A percentile compares a stretch with the other conserved stretches of the same genome.
Evolutionary conservation across 306 rosid species (phyloP).

Genomic region (Leucaena leucocephala): DNA sequence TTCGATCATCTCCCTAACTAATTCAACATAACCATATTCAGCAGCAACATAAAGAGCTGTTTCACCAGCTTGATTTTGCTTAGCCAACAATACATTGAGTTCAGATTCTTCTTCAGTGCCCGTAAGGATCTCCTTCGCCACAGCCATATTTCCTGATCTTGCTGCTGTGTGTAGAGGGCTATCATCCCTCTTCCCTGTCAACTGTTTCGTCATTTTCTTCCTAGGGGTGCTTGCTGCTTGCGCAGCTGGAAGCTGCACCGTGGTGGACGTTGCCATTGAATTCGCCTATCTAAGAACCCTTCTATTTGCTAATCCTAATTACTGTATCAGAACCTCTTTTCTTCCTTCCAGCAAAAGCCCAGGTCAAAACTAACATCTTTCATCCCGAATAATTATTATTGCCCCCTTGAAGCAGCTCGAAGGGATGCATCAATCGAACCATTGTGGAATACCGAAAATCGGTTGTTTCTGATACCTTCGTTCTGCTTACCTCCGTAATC

Average conservation of each 20-base stretch:
- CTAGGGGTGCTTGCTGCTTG: slow-evolving; percentile 43
- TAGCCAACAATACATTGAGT: slow-evolving; percentile 55
- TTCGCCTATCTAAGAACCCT: slow-evolving; percentile 22
- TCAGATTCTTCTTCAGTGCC: slow-evolving; percentile 46
- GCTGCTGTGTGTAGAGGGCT: slow-evolving; percentile 77
- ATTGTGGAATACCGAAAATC: slow-evolving; percentile 32
- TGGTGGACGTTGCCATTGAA: slow-evolving; percentile 47
- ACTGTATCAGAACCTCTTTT: slow-evolving; percentile 32
- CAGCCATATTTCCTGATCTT: slow-evolving; percentile 67
- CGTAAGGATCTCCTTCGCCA: slow-evolving; percentile 47
- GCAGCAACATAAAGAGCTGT: slow-evolving; percentile 90
- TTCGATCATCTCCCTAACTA: slow-evolving; percentile 81
- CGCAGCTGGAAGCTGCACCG: slow-evolving; percentile 41
- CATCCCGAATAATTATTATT: slow-evolving; percentile 24
- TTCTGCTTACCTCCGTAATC: slow-evolving; percentile 40
- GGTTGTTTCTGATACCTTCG: slow-evolving; percentile 19
- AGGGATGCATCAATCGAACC: slow-evolving; percentile 31
- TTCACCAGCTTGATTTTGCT: slow-evolving; percentile 87
- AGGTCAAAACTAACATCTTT: slow-evolving; percentile 50
- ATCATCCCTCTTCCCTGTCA: slow-evolving; percentile 93
- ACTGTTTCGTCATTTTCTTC: slow-evolving; percentile 86
- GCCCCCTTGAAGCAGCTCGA: slow-evolving; percentile 39
- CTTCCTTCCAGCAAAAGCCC: slow-evolving; percentile 54
- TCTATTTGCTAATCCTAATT: slow-evolving; percentile 28
- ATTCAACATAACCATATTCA: slow-evolving; percentile 75